A percentile compares a stretch with the other conserved stretches of the same genome.
phyloP scores from a whole-genome alignment of 257 asterid genomes.

The Scutellaria minor region DNA sequence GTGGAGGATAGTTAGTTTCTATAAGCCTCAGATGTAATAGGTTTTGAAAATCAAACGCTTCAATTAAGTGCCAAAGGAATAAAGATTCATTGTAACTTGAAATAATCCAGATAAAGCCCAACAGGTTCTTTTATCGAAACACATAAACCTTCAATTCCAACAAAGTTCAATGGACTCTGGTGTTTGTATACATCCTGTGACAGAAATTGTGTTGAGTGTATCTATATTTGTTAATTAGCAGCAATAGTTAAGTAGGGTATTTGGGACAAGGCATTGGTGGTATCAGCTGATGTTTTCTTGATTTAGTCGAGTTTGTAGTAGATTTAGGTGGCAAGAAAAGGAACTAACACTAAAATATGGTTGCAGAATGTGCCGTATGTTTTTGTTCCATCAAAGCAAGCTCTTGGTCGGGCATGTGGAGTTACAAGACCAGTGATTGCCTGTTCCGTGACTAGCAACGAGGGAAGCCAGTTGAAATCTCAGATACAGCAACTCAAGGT shows the following conservation, averaged over 20 bases:
- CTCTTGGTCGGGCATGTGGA: conserved; percentile 94
- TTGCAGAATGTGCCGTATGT: conserved; percentile 74
- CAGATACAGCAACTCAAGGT: conserved; percentile 89
- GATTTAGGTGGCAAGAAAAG: not conserved
- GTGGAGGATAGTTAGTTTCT: not conserved
- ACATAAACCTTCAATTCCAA: not conserved
- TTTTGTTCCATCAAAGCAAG: conserved; percentile 78
- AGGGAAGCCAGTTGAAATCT: conserved; percentile 87
- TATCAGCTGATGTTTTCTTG: not conserved
- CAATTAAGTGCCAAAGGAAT: not conserved
- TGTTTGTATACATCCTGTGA: not conserved
- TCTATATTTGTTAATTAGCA: not conserved
- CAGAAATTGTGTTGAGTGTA: too few relatives aligned
- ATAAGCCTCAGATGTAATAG: not conserved
- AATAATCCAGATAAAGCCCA: too few relatives aligned
- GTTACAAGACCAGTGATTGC: conserved; percentile 91
- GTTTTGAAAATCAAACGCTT: not conserved
- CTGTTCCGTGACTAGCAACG: conserved; percentile 85
- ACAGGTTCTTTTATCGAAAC: too few relatives aligned
- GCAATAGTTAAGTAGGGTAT: not conserved
- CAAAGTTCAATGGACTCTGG: not conserved
- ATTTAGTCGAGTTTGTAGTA: not conserved
- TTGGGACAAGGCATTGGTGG: too few relatives aligned
- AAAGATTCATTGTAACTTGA: too few relatives aligned
- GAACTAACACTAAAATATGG: not conserved